phyloP scores from a whole-genome alignment of 768 basidiomycete species.

The Tremella mesenterica region DNA sequence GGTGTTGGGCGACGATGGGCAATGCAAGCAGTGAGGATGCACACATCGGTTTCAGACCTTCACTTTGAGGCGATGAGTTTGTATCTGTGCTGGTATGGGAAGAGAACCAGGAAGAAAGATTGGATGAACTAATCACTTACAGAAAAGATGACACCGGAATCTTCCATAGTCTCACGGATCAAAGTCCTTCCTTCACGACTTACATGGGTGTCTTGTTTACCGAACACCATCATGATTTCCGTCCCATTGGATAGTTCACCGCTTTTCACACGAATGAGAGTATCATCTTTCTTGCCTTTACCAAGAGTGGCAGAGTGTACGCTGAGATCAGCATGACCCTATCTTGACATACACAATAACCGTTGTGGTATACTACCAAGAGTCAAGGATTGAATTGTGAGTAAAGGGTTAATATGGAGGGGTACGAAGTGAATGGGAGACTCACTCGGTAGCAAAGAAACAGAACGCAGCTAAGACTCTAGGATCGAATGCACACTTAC shows the following conservation, averaged over 20 bases:
- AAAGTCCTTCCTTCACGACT: slow-evolving; percentile 76
- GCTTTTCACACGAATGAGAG: slow-evolving; percentile 60
- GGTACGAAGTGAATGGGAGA: background rate
- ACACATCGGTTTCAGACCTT: too few species aligned
- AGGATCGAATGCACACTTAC: slow-evolving; percentile 75
- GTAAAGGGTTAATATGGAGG: too few species aligned
- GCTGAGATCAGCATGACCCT: slow-evolving; percentile 17
- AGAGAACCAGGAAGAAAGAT: background rate
- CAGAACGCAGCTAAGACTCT: slow-evolving; percentile 77
- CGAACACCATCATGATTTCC: slow-evolving; percentile 92
- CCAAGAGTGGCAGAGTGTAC: slow-evolving; percentile 80
- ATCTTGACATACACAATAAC: too few species aligned
- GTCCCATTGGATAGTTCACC: slow-evolving; percentile 72
- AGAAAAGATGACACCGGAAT: slow-evolving; percentile 61
- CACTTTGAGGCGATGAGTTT: too few species aligned
- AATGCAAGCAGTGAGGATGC: background rate
- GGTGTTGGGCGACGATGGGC: background rate
- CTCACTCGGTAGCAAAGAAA: slow-evolving; percentile 83
- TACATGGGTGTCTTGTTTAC: slow-evolving; percentile 91
- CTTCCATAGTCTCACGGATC: slow-evolving; percentile 73
- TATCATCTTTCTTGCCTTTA: slow-evolving; percentile 69
- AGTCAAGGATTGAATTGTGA: too few species aligned
- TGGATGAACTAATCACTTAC: slow-evolving; percentile 49
- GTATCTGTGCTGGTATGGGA: too few species aligned
- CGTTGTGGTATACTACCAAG: too few species aligned